Base-by-base conservation (phyloP, 2,329 filamentous ascomycete species). In the Aureobasidium sp. region DNA sequence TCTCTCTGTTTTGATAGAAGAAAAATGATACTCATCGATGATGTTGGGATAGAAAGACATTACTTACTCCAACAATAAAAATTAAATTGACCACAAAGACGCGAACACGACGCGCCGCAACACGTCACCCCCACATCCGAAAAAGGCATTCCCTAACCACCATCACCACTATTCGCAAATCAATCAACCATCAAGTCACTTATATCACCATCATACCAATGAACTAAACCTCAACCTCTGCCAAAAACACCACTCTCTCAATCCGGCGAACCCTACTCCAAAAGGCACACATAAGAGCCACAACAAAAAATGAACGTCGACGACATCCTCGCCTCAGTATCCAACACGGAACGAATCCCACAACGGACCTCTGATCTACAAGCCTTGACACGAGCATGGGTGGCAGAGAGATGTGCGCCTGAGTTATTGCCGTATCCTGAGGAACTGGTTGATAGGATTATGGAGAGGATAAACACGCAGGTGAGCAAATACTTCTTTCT, bases 381-480 rank as follows among this genome's bases (percentile, higher is more conserved):
- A 74, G 85, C 89, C 59, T 79, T 99, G 67, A 97, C 93, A 68
- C 87, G 93, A 69, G 88, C 87, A 69, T 99, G 93, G 93, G 85
- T 97, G 48, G 90, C 93, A 47, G 95, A 99, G 75, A 86, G 94
- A 67, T 90, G 88, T 62, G 87, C 91, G 48, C 91, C 93, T 2
- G 92, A 97, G 75, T 80, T 99, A n/a, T 79, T 97, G 42, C 84
- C 86, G 76, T 97, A 86, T 76, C 82, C 87, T 5, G 84, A 85
- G 41, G 83, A 84, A 21, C 79, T 97, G 62, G 89, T 99, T 72
- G 89, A 94, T 66, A 85, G 93, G 65, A 83, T 94, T 68, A 88
- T 91, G 76, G 62, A 60, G 2, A 41, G 74, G 61, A 70, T 76
- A 37, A 59, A 70, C 52, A 65, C 63, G 65, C 75, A 60, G 57